A percentile compares a stretch with the other conserved stretches of the same genome.
Conservation (phyloP, 2,329 filamentous ascomycete genomes). For the Sclerotinia nivalis region DNA sequence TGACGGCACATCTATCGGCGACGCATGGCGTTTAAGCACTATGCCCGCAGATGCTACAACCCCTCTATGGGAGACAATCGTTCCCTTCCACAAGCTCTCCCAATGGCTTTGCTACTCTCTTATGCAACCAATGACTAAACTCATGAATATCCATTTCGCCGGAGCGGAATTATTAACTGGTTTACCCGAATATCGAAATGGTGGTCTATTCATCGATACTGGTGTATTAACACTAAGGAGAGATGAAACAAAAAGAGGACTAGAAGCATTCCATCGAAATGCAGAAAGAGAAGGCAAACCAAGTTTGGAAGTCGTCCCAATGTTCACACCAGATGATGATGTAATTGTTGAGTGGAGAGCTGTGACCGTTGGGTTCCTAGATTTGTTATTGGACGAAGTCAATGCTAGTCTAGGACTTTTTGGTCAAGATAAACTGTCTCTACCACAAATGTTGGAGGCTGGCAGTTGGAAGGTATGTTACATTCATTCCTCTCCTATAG, state of each 20-base stretch:
- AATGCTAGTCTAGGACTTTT: constrained; percentile 67
- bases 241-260: constrained; percentile 67
- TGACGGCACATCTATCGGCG: constrained; percentile 82
- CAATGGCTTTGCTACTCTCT: constrained; percentile 95
- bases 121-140: constrained; percentile 83
- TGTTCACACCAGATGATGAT: constrained; percentile 72
- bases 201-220: constrained; percentile 82
- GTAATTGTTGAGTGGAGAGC: constrained; percentile 80
- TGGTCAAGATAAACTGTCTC: constrained; percentile 68
- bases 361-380: constrained; percentile 72
- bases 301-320: constrained; percentile 71
- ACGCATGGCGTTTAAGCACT: constrained; percentile 87
- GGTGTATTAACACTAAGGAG: constrained; percentile 77
- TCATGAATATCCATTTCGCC: constrained; percentile 78
- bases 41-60: constrained; percentile 62
- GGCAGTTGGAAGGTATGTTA: constrained; percentile 91
- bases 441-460: constrained; percentile 91
- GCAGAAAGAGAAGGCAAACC: constrained; percentile 70
- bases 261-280: constrained; percentile 69
- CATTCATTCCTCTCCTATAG: constrained; percentile 9
- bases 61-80: constrained; percentile 74
- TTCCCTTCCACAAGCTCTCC: constrained; percentile 91
- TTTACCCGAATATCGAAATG: constrained; percentile 89
- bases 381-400: constrained; percentile 68
- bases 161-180: constrained; percentile 82